Percentiles rank a stretch among this genome's conserved stretches.
These are phyloP conservation scores for Xylaria sp. DNA, from an alignment of 2,329 filamentous ascomycete genomes.

Conservation along the genomic window DNA sequence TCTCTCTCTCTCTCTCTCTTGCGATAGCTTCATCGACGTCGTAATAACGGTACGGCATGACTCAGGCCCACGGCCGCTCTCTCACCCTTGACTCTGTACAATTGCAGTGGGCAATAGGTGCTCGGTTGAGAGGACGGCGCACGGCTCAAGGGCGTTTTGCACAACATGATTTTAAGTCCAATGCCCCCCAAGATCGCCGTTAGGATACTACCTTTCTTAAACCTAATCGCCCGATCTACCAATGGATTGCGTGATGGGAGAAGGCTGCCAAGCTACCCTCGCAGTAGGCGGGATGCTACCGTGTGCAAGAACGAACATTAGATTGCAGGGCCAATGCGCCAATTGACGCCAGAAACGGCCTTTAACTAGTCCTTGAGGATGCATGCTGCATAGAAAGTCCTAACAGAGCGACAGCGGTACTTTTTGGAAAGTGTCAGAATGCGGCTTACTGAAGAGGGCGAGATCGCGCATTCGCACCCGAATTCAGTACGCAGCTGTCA, in stretches of 20 bases:
- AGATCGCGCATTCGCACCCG: slow-evolving; percentile 5
- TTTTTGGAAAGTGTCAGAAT: slow-evolving; percentile 26
- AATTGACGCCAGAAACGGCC: slow-evolving; percentile 8
- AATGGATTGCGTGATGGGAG: slow-evolving; percentile 7
- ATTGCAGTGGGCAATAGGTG: neutral
- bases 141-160: neutral
- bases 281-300: slow-evolving; percentile 17
- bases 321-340: slow-evolving; percentile 23
- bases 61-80: neutral
- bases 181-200: slow-evolving; percentile 10
- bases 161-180: neutral
- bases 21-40: neutral
- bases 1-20: neutral
- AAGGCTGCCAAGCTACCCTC: slow-evolving; percentile 15
- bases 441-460: slow-evolving; percentile 20
- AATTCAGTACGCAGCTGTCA: neutral
- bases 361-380: slow-evolving; percentile 3
- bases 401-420: slow-evolving; percentile 14
- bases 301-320: slow-evolving; percentile 7
- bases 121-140: slow-evolving; percentile 1
- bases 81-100: neutral
- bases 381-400: slow-evolving; percentile 1
- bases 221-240: slow-evolving; percentile 14
- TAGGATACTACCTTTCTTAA: slow-evolving; percentile 9
- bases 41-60: neutral